phyloP scores from a whole-genome alignment of 176 grass and related monocot species.

The Musa acuminata region DNA sequence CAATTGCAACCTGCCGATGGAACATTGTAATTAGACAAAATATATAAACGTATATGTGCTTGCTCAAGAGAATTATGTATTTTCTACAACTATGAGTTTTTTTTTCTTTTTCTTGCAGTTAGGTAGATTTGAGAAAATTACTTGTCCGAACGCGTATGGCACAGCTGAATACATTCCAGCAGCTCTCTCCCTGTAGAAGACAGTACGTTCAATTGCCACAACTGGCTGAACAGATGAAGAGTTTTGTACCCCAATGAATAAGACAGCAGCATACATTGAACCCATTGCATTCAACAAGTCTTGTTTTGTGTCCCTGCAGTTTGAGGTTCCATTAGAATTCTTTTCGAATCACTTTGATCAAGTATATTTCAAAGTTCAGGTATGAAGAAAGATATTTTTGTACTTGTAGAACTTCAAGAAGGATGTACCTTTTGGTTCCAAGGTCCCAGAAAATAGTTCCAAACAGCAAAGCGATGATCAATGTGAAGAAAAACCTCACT shows the following conservation, averaged over 20 bases:
- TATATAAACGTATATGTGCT: background rate
- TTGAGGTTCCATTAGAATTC: constrained; percentile 9
- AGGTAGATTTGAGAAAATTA: constrained; percentile 27
- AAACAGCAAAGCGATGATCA: constrained; percentile 44
- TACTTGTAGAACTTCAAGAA: background rate
- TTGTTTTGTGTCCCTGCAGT: constrained; percentile 30
- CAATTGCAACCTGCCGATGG: constrained; percentile 51
- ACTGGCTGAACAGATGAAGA: constrained; percentile 67
- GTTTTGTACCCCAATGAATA: constrained; percentile 70
- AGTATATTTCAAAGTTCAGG: background rate
- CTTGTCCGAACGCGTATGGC: constrained; percentile 93
- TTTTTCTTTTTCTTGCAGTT: background rate
- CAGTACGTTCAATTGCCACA: constrained; percentile 64
- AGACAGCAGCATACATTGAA: constrained; percentile 61
- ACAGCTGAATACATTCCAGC: constrained; percentile 88
- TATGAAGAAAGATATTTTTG: background rate
- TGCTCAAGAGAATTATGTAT: background rate
- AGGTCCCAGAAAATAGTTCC: constrained; percentile 88
- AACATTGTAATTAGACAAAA: background rate
- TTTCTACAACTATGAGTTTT: background rate
- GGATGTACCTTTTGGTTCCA: constrained; percentile 59
- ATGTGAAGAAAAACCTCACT: constrained; percentile 61
- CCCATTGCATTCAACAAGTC: constrained; percentile 83
- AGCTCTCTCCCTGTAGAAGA: constrained; percentile 90
- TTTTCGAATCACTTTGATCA: background rate